Evolutionary conservation across 2,329 filamentous ascomycete species (phyloP), one percentile per base, ranked within the genome.

Genomic region (Aspergillus spinulosporus): DNA sequence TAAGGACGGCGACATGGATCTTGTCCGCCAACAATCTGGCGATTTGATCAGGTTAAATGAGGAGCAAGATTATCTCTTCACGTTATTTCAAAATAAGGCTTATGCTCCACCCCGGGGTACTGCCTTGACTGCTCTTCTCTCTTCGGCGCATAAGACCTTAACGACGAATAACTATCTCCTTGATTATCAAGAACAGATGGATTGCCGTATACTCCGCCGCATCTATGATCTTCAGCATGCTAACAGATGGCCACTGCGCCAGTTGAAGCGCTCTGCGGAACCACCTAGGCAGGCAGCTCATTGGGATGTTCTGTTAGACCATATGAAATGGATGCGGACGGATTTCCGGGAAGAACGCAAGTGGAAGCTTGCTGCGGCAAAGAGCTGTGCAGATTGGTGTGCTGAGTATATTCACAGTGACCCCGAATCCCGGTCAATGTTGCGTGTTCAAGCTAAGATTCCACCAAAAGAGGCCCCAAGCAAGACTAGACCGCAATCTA

Each of bases 311-410:
- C 73, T 97, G 54, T 78, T 99, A 32, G 84, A 92, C 64, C 92
- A 99, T 76, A 90, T 93, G 84, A 96, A 92, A 72, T 97, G 93
- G 93, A 95, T 99, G 90, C 85, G 92, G 49, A 97, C 92, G 1
- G 94, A 99, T 73, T 97, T 97, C 68, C 84, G 89, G 50, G 90
- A 97, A 73, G 94, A 97, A 72, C 81, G 91, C 40, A 96, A 96
- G 71, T 96, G 92, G 92, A 97, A 97, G 75, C 86, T 85, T 68
- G 84, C 88, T 2, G 83, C 88, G 36, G 92, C 92, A 4, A 88
- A 87, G 57, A 91, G 87, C 56, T 80, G 96, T 58, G 94, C 92
- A 1, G 80, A 87, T 66, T 89, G 88, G 66, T 97, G 93, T 72
- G 90, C 88, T 0, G 87, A 93, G 64, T 99, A 90, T 84, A 82